Percentiles rank a stretch among this genome's conserved stretches.
phyloP scores from a whole-genome alignment of 169 alveolate genomes.

The Babesia ovata region DNA sequence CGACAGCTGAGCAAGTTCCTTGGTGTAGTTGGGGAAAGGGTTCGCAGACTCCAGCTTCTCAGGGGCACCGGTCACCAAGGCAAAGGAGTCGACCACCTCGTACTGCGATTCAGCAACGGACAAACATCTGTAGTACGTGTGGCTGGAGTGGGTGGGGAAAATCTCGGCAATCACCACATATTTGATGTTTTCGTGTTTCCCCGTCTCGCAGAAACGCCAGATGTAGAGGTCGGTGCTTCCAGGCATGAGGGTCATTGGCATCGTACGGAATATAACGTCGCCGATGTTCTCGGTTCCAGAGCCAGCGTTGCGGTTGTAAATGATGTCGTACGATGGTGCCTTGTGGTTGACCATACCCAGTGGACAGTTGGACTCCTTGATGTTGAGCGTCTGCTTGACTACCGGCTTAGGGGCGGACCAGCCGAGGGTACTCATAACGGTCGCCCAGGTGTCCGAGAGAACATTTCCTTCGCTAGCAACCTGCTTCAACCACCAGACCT shows the following conservation, averaged over 20 bases:
- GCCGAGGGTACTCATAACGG: constrained; percentile 5
- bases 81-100: constrained; percentile 48
- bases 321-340: constrained; percentile 16
- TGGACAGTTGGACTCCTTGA: constrained; percentile 42
- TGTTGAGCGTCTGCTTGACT: constrained; percentile 15
- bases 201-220: constrained; percentile 50
- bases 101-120: constrained; percentile 25
- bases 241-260: constrained; percentile 10
- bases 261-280: constrained; percentile 31
- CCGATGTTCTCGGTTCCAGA: constrained; percentile 8
- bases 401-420: neutral
- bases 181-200: constrained; percentile 22
- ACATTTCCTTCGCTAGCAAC: constrained; percentile 21
- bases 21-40: neutral
- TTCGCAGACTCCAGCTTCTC: neutral
- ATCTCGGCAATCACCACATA: constrained; percentile 50
- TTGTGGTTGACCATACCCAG: constrained; percentile 31
- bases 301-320: constrained; percentile 20
- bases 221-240: constrained; percentile 30
- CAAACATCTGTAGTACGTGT: constrained; percentile 38
- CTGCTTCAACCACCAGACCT: constrained; percentile 60
- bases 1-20: neutral
- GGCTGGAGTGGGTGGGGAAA: neutral
- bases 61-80: neutral
- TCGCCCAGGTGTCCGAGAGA: constrained; percentile 14